Evolutionary conservation across 306 rosid genomes (phyloP).

Genomic region (Cercis canadensis): DNA sequence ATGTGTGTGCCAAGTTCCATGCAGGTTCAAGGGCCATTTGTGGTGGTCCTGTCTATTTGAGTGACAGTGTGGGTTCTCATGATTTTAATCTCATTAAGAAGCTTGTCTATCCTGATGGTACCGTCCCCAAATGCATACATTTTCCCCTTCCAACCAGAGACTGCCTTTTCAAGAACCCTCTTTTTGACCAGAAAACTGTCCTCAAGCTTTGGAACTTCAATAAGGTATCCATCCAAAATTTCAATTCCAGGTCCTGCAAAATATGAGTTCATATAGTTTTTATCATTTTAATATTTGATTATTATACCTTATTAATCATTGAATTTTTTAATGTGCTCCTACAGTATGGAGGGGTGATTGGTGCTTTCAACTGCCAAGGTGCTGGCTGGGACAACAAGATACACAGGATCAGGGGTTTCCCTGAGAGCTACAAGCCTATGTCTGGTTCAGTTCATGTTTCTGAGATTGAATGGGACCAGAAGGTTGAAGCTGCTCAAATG

Average conservation of each 20-base stretch:
- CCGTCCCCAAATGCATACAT: constrained; percentile 72
- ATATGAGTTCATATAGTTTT: background rate
- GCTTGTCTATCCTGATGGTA: constrained; percentile 85
- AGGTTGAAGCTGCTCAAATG: constrained; percentile 58
- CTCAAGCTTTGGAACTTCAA: constrained; percentile 91
- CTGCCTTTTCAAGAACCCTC: constrained; percentile 78
- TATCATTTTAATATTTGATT: background rate
- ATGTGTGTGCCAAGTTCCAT: constrained; percentile 78
- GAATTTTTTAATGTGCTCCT: constrained; percentile 17
- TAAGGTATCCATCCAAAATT: constrained; percentile 53
- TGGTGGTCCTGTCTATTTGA: constrained; percentile 82
- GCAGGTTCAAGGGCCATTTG: constrained; percentile 89
- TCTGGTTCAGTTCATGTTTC: constrained; percentile 59
- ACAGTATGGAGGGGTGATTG: constrained; percentile 89
- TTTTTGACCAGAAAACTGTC: constrained; percentile 66
- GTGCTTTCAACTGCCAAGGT: constrained; percentile 93
- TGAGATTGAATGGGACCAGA: constrained; percentile 90
- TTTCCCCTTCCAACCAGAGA: constrained; percentile 93
- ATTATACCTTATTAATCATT: background rate
- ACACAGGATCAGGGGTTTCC: constrained; percentile 59
- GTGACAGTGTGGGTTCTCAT: constrained; percentile 77
- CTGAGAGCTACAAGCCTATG: constrained; percentile 68
- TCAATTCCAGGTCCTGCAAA: background rate
- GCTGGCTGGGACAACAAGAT: constrained; percentile 87
- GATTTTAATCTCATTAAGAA: constrained; percentile 73